phyloP scores from a whole-genome alignment of 2,329 filamentous ascomycete species.

The Trichoderma sp. region DNA sequence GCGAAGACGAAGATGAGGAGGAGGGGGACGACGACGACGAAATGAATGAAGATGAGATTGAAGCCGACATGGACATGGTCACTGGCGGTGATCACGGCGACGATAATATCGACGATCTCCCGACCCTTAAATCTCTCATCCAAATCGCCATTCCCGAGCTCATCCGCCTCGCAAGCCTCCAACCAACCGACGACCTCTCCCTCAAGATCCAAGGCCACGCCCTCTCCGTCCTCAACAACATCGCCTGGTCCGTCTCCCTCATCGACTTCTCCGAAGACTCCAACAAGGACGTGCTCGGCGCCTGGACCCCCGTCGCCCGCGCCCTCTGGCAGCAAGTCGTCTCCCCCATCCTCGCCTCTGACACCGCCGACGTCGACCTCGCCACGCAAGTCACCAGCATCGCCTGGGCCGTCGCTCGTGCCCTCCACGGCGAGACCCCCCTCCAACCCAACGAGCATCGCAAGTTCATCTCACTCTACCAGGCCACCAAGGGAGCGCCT shows the following conservation, averaged over 20 bases:
- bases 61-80: constrained; percentile 68
- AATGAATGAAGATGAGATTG: constrained; percentile 60
- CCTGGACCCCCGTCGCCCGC: constrained; percentile 59
- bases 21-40: constrained; percentile 54
- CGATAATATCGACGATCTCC: constrained; percentile 54
- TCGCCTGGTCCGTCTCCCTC: constrained; percentile 67
- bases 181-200: constrained; percentile 47
- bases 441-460: constrained; percentile 59
- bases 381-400: constrained; percentile 67
- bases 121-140: constrained; percentile 53
- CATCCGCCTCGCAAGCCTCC: constrained; percentile 51
- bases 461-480: constrained; percentile 68
- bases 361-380: constrained; percentile 64
- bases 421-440: constrained; percentile 50
- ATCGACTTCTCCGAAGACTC: constrained; percentile 61
- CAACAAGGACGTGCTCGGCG: constrained; percentile 55
- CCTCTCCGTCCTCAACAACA: constrained; percentile 66
- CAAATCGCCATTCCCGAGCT: constrained; percentile 48
- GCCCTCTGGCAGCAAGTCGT: constrained; percentile 63
- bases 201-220: constrained; percentile 56
- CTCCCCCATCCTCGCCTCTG: constrained; percentile 59
- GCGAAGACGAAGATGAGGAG: constrained; percentile 40
- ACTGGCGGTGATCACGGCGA: constrained; percentile 54
- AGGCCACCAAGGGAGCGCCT: constrained; percentile 53
- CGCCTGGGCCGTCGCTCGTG: constrained; percentile 66